Evolutionary conservation across 805 yeast genomes (phyloP).

Genomic region (Candida odintsovae): DNA sequence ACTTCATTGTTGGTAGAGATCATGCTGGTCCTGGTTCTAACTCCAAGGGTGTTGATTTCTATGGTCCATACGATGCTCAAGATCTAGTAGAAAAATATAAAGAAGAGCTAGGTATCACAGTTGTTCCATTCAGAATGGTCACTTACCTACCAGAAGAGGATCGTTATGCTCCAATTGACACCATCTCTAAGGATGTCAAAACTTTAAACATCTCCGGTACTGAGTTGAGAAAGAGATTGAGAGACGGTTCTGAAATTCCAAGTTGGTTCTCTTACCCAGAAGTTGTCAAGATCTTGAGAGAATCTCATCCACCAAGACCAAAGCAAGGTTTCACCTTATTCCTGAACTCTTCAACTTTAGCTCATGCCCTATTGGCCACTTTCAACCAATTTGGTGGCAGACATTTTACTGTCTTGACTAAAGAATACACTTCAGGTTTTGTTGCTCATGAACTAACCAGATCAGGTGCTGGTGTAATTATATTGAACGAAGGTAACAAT

Average conservation of each 20-base stretch:
- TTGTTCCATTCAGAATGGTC: constrained; percentile 95
- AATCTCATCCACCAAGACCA: constrained; percentile 87
- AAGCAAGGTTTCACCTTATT: constrained; percentile 83
- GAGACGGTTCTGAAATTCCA: constrained; percentile 84
- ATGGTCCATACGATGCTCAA: constrained; percentile 97
- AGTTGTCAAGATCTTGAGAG: constrained; percentile 86
- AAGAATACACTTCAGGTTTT: constrained; percentile 46
- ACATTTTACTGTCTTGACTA: constrained; percentile 46
- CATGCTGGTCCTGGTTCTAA: constrained; percentile 94
- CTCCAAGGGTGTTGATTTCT: constrained; percentile 89
- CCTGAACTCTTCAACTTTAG: constrained; percentile 56
- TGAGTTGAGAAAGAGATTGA: constrained; percentile 81
- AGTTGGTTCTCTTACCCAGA: constrained; percentile 98
- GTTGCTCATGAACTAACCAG: constrained; percentile 72
- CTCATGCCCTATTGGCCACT: constrained; percentile 82
- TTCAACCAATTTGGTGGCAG: constrained; percentile 86
- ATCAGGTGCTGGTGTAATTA: constrained; percentile 90
- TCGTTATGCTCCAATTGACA: constrained; percentile 91
- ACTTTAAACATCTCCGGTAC: constrained; percentile 94
- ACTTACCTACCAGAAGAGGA: constrained; percentile 94
- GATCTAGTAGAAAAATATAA: constrained; percentile 71
- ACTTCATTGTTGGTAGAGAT: constrained; percentile 96
- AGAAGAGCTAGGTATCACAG: constrained; percentile 78
- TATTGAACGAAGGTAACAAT: constrained; percentile 31
- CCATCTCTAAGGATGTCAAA: constrained; percentile 70